Evolutionary conservation across 345 rosid species (phyloP), one percentile per base, ranked within the genome.

Genomic region (Noccaea caerulescens): DNA sequence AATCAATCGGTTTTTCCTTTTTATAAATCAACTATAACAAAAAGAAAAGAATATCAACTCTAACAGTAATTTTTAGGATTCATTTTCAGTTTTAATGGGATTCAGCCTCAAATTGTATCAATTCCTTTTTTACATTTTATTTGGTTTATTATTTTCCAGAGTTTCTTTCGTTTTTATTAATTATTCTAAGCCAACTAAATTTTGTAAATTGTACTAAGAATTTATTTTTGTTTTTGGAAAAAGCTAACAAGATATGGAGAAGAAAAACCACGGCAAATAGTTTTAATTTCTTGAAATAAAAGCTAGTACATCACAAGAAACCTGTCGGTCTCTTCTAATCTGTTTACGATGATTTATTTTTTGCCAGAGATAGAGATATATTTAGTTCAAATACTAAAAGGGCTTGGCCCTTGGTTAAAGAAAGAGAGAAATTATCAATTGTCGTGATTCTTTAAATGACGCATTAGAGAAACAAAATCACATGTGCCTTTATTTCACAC

Each of bases 401-500:
- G 43, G 33, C 12, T 37, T 25, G 27, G 27, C 27, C 25, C 55
- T 33, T 49, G 33, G 25, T n/a, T 9, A 53, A 53, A 10, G n/a
- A 41, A 10, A 25, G 25, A 65, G 25, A 46, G 25, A 55, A 64
- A 23, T 23, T 34, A 37, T 25, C 27, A 25, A 25, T 55, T 37
- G 71, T 56, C 44, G 14, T 44, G 39, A 63, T 54, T 54, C 58
- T 46, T 14, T 57, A 57, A 73, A 16, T 45, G 65, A 41, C 57
- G 5, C 50, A 46, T 11, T 13, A 55, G 39, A 43, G 41, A 67
- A 51, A 51, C 72, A 50, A 33, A 50, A 23, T n/a, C 63, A 72
- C 63, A 72, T 63, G 50, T 72, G 64, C 12, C 32, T 54, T 23
- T 34, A 52, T 59, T 18, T 43, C 25, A 67, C 68, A 74, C 78